Conservation (phyloP, 129 eudicot species). For the Erigeron canadensis region DNA sequence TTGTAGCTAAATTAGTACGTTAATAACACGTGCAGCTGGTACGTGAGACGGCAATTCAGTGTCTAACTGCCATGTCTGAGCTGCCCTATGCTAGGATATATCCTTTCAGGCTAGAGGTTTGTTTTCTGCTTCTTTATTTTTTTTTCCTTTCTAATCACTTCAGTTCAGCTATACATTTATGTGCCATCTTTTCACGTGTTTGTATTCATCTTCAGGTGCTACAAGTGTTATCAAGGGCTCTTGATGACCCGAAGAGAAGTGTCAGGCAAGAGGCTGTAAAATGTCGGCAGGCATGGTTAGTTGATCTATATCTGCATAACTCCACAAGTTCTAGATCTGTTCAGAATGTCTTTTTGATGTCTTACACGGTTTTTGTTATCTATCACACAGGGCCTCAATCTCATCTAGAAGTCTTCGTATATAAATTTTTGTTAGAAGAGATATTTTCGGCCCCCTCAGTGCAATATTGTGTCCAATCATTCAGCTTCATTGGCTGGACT, state of each 20-base stretch:
- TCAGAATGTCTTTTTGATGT: neutral
- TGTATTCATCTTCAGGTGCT: constrained; percentile 53
- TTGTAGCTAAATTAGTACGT: constrained; percentile 3
- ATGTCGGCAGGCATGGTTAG: constrained; percentile 93
- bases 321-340: neutral
- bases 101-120: constrained; percentile 81
- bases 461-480: constrained; percentile 5
- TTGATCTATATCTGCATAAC: constrained; percentile 3
- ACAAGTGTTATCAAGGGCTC: constrained; percentile 56
- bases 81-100: constrained; percentile 72
- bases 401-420: constrained; percentile 53
- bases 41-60: constrained; percentile 86
- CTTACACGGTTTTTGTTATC: constrained; percentile 1
- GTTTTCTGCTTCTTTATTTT: neutral
- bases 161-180: neutral
- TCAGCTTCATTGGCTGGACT: constrained; percentile 4
- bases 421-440: constrained; percentile 4
- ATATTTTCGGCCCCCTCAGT: neutral
- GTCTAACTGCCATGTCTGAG: constrained; percentile 79
- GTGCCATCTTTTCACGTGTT: neutral
- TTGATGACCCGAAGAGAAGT: constrained; percentile 83
- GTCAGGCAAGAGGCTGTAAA: constrained; percentile 94
- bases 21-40: constrained; percentile 51
- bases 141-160: neutral
- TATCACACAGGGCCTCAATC: constrained; percentile 58